These are phyloP conservation scores for Alnus rubra DNA, from an alignment of 306 rosid genomes.

Conservation along the genomic window DNA sequence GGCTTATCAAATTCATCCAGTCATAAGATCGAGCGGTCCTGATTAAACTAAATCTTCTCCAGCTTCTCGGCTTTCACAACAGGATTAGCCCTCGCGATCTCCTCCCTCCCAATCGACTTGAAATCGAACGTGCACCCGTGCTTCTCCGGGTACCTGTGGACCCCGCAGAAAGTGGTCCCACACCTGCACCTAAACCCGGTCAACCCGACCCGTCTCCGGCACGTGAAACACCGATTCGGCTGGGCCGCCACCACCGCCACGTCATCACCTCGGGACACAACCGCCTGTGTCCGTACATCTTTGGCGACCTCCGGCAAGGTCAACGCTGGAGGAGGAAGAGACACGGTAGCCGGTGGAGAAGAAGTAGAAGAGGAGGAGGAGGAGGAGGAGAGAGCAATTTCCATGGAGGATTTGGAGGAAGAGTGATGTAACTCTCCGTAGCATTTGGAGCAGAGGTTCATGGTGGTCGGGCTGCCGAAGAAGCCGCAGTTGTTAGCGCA, in stretches of 20 bases:
- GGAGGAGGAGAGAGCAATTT: constrained; percentile 62
- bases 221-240: constrained; percentile 63
- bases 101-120: constrained; percentile 76
- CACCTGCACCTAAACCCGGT: constrained; percentile 84
- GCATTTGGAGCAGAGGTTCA: constrained; percentile 93
- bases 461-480: constrained; percentile 85
- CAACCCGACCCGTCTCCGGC: constrained; percentile 81
- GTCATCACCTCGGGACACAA: background rate
- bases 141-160: constrained; percentile 89
- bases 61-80: constrained; percentile 75
- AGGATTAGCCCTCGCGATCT: constrained; percentile 83
- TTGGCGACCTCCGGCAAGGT: constrained; percentile 21
- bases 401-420: constrained; percentile 74
- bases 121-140: constrained; percentile 84
- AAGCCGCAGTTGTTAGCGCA: constrained; percentile 94
- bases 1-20: background rate
- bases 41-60: constrained; percentile 51
- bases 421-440: constrained; percentile 63
- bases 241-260: constrained; percentile 1
- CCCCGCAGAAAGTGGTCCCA: constrained; percentile 78
- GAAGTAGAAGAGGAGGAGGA: constrained; percentile 31
- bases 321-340: constrained; percentile 22
- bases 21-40: constrained; percentile 1
- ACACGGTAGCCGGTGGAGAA: background rate
- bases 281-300: constrained; percentile 9